These are phyloP conservation scores for Corinectria fuckeliana DNA, from an alignment of 2,329 filamentous ascomycete species.

Conservation along the genomic window DNA sequence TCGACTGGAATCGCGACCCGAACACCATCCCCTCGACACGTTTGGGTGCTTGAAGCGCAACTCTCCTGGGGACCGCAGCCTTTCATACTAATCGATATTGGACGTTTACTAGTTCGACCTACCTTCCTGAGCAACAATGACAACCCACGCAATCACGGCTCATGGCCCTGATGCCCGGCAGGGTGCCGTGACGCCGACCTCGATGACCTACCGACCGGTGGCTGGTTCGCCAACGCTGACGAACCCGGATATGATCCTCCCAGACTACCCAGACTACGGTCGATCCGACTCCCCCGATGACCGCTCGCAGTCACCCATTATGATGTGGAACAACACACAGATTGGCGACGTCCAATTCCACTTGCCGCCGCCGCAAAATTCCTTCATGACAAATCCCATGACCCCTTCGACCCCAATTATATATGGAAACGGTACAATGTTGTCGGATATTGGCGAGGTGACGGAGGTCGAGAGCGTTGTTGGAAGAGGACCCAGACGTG, in stretches of 20 bases:
- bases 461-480: conserved; percentile 60
- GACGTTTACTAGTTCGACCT: conserved; percentile 1
- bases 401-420: conserved; percentile 69
- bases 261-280: conserved; percentile 77
- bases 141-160: conserved; percentile 37
- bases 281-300: conserved; percentile 61
- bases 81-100: background rate
- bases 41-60: conserved; percentile 13
- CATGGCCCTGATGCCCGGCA: conserved; percentile 40
- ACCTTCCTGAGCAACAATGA: conserved; percentile 34
- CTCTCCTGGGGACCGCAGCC: conserved; percentile 1
- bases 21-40: conserved; percentile 5
- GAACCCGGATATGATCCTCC: conserved; percentile 94
- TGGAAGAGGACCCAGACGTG: conserved; percentile 50
- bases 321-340: conserved; percentile 59
- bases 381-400: conserved; percentile 52
- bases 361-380: conserved; percentile 45
- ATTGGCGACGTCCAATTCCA: conserved; percentile 49
- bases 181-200: conserved; percentile 36
- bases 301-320: conserved; percentile 58
- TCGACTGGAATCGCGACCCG: conserved; percentile 22
- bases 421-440: conserved; percentile 73
- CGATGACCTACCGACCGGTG: conserved; percentile 51
- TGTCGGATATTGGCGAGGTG: conserved; percentile 69
- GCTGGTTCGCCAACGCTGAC: conserved; percentile 86